phyloP scores from a whole-genome alignment of 768 basidiomycete species.

The Crassisporium funariophilum region DNA sequence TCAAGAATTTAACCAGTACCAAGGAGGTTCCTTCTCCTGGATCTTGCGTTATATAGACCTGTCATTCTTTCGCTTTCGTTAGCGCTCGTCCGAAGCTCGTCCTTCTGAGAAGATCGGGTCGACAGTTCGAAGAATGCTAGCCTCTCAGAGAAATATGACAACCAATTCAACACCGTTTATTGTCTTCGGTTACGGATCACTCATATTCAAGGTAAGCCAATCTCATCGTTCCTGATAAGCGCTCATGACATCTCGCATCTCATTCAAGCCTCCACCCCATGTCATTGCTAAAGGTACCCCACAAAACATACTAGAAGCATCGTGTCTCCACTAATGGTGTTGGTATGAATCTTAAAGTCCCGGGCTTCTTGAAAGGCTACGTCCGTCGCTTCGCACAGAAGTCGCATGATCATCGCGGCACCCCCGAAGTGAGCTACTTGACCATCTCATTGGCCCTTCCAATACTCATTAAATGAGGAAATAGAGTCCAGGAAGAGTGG shows the following conservation, averaged over 20 bases:
- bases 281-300: slow-evolving; percentile 62
- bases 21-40: no score
- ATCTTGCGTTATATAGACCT: no score
- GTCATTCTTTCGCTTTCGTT: no score
- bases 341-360: slow-evolving; percentile 37
- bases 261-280: slow-evolving; percentile 77
- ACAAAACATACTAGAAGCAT: not conserved
- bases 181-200: slow-evolving; percentile 91
- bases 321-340: not conserved
- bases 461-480: not conserved
- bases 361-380: slow-evolving; percentile 89
- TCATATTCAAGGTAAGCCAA: slow-evolving; percentile 80
- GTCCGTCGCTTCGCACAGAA: slow-evolving; percentile 89
- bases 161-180: slow-evolving; percentile 45
- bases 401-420: slow-evolving; percentile 93
- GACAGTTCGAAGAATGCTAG: not conserved
- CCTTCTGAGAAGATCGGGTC: not conserved
- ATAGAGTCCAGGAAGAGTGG: slow-evolving; percentile 85
- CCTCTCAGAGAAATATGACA: not conserved
- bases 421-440: slow-evolving; percentile 60
- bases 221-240: not conserved
- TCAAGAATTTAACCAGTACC: no score
- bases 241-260: not conserved
- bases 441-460: not conserved
- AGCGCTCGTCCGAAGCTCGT: slow-evolving; percentile 2